Evolutionary conservation across 352 stramenopile species (phyloP), one percentile per base, ranked within the genome.

Genomic region (Globisporangium spiculum): DNA sequence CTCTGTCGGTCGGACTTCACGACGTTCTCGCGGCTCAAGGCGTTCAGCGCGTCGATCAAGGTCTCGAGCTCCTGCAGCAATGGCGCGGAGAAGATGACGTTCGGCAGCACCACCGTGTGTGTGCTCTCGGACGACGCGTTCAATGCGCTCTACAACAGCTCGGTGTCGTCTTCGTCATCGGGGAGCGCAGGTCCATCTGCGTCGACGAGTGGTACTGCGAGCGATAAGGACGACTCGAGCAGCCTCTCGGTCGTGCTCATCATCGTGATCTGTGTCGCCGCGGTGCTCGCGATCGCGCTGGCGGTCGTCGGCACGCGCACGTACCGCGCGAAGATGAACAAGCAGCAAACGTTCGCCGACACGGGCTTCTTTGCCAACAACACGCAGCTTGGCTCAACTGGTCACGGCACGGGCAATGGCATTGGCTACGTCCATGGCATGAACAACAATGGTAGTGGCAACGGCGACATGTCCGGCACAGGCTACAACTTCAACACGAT

Each of bases 81-180:
- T 4, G 75, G 72, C 2, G 85, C 85, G 0, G 80, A 90, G 48
- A 62, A 76, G 22, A 79, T 88, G 14, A 60, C 73, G 0, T 48
- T 87, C 9, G 72, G 68, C 10, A 73, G 75, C 0, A 69, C 68
- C 27, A 79, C 66, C 38, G 67, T 91, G 16, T 93, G 85, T 55
- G 83, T 93, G 32, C 79, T 93, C 56, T 77, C 83, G 18, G 78
- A 91, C 50, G 82, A 88, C 9, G 62, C 85, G 18, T 93, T 93
- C 60, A 65, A 70, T 2, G 62, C 61, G 4, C 78, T 77, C 3
- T 93, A 93, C 65, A 76, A 77, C 6, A 22, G 36, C 12, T 26
- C 48, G 32, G 68, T 54, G 0, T 61, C 57, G 8, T 46, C 66
- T 0, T 26, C 59, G 0, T 55, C 53, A 4, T 59, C 70, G 16